A percentile compares a stretch with the other conserved stretches of the same genome.
phyloP scores from a whole-genome alignment of 2,329 filamentous ascomycete genomes.

The Talaromyces funiculosus region DNA sequence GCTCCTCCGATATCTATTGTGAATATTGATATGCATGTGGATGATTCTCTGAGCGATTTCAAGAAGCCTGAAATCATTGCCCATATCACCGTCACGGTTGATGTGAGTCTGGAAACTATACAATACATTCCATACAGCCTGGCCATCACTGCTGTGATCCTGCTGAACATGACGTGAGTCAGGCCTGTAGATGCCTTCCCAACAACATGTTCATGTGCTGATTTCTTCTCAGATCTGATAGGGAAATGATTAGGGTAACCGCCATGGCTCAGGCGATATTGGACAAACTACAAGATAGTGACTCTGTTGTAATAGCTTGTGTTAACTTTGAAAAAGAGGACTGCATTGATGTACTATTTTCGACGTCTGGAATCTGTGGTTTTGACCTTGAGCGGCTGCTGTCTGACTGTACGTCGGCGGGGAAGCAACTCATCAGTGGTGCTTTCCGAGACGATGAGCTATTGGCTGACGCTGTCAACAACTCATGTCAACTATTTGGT shows the following conservation, averaged over 20 bases:
- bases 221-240: neutral
- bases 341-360: constrained; percentile 3
- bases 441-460: constrained; percentile 4
- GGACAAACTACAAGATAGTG: neutral
- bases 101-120: constrained; percentile 14
- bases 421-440: constrained; percentile 5
- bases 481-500: neutral
- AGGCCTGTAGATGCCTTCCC: neutral
- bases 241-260: constrained; percentile 1
- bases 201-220: neutral
- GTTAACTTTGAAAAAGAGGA: constrained; percentile 1
- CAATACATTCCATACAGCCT: constrained; percentile 17
- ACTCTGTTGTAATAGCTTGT: constrained; percentile 8
- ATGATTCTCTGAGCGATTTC: neutral
- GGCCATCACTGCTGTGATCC: constrained; percentile 31
- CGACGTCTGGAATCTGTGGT: neutral
- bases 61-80: constrained; percentile 27
- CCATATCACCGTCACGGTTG: constrained; percentile 31
- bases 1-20: constrained; percentile 20
- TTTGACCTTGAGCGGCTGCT: constrained; percentile 4
- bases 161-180: constrained; percentile 33
- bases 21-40: constrained; percentile 16
- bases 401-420: constrained; percentile 1
- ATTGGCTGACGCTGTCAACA: neutral
- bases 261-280: constrained; percentile 8